These are phyloP conservation scores for Pyrenophora seminiperda DNA, from an alignment of 2,329 filamentous ascomycete species.

Conservation along the genomic window DNA sequence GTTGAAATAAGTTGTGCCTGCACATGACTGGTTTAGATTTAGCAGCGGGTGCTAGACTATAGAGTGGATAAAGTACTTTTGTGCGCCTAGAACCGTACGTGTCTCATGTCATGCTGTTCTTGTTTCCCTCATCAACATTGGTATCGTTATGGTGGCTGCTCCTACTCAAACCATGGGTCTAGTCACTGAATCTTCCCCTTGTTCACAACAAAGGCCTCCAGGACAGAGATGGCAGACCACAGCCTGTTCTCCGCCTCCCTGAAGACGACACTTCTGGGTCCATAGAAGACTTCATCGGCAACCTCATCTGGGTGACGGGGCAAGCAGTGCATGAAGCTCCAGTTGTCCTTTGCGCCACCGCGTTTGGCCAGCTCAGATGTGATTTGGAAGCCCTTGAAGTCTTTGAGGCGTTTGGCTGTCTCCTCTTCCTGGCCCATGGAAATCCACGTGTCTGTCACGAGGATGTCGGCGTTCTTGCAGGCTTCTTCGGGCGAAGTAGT, in stretches of 20 bases:
- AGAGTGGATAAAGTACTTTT: neutral
- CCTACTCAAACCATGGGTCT: conserved; percentile 35
- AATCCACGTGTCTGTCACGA: conserved; percentile 98
- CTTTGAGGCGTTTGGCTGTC: conserved; percentile 73
- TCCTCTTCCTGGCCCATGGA: conserved; percentile 98
- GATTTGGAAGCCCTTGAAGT: conserved; percentile 89
- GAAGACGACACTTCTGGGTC: conserved; percentile 83
- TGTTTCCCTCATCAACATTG: neutral
- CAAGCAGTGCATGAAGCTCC: conserved; percentile 99
- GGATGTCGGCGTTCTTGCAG: conserved; percentile 81
- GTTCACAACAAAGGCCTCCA: conserved; percentile 94
- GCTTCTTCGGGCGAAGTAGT: conserved; percentile 83
- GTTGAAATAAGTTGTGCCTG: neutral
- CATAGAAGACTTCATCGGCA: conserved; percentile 92
- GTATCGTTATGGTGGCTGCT: neutral
- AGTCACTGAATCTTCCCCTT: conserved; percentile 73
- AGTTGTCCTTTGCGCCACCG: conserved; percentile 83
- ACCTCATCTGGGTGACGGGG: conserved; percentile 93
- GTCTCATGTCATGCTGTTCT: neutral
- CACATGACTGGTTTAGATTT: too few relatives aligned
- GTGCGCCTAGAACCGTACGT: neutral
- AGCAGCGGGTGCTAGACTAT: too few relatives aligned
- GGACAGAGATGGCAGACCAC: conserved; percentile 82
- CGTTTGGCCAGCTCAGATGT: conserved; percentile 81
- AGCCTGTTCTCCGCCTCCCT: conserved; percentile 92